These are phyloP conservation scores for Neurospora sp. DNA, from an alignment of 495 filamentous ascomycete genomes.

Conservation along the genomic window DNA sequence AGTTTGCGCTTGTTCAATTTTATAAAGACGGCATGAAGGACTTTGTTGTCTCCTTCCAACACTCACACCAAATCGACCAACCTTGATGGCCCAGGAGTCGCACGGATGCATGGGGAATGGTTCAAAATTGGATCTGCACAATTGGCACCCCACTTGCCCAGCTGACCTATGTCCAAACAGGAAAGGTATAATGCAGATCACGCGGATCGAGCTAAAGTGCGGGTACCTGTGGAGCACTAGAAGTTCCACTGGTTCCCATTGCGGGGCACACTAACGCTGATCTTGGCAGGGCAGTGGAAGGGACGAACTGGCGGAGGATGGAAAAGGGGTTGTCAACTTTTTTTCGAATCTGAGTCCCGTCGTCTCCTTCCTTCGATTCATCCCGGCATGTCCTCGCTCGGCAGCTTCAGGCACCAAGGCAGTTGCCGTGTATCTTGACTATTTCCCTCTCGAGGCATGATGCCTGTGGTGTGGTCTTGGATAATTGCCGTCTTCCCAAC, in stretches of 20 bases:
- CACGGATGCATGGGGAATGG: neutral
- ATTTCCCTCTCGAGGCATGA: neutral
- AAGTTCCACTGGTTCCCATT: neutral
- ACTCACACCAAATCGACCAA: neutral
- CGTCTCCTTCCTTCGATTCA: neutral
- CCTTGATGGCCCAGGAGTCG: neutral
- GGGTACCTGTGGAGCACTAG: neutral
- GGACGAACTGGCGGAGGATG: neutral
- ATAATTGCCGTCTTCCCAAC: neutral
- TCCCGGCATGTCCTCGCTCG: neutral
- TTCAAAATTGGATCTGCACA: neutral
- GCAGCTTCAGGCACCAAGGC: neutral
- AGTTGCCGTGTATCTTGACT: neutral
- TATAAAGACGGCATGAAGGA: neutral
- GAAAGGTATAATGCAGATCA: neutral
- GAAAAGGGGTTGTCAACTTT: neutral
- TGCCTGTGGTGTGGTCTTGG: neutral
- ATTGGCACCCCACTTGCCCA: neutral
- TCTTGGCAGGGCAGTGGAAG: neutral
- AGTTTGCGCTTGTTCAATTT: neutral
- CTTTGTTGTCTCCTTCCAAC: neutral
- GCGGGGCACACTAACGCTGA: neutral
- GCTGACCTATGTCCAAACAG: neutral
- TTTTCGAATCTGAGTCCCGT: neutral
- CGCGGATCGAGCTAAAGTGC: neutral